Conservation (phyloP, 1,139 yeast species). For the Diutina mesorugosa region DNA sequence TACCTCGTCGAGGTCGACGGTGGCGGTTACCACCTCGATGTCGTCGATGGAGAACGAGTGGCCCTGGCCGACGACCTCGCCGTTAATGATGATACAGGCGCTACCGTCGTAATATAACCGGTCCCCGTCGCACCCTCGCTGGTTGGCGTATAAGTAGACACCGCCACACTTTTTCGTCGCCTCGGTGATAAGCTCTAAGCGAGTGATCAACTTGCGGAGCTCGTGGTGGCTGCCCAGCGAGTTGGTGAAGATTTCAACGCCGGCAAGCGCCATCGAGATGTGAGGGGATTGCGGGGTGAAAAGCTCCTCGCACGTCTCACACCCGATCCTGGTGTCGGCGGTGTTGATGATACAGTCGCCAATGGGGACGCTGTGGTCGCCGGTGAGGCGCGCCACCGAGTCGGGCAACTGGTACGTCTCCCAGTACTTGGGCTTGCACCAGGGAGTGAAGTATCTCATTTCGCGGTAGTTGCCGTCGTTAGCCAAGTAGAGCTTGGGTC, state of each 20-base stretch:
- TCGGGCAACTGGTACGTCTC: slow-evolving; percentile 68
- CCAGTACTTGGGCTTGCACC: slow-evolving; percentile 67
- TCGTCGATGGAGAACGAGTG: slow-evolving; percentile 79
- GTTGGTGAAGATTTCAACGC: slow-evolving; percentile 91
- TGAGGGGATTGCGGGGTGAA: slow-evolving; percentile 96
- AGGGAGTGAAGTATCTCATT: slow-evolving; percentile 93
- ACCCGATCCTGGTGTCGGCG: slow-evolving; percentile 78
- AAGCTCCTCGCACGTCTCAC: slow-evolving; percentile 94
- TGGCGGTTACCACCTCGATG: slow-evolving; percentile 88
- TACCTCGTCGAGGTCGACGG: slow-evolving; percentile 86
- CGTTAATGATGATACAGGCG: slow-evolving; percentile 87
- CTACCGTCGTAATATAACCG: slow-evolving; percentile 94
- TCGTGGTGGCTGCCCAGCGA: slow-evolving; percentile 97
- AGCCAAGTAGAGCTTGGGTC: slow-evolving; percentile 88
- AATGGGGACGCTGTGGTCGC: slow-evolving; percentile 55
- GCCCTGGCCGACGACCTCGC: slow-evolving; percentile 85
- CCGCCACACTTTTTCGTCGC: slow-evolving; percentile 98
- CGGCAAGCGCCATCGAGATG: slow-evolving; percentile 81
- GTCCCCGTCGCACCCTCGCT: slow-evolving; percentile 97
- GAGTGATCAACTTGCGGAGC: slow-evolving; percentile 72
- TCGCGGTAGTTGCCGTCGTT: slow-evolving; percentile 97
- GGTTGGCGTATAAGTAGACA: slow-evolving; percentile 83
- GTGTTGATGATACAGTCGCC: slow-evolving; percentile 89
- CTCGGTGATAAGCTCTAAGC: slow-evolving; percentile 74
- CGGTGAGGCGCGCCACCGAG: slow-evolving; percentile 45